Evolutionary conservation across 805 yeast genomes (phyloP), one percentile per base, ranked within the genome.

Genomic region (Saccharomycopsis sp.): DNA sequence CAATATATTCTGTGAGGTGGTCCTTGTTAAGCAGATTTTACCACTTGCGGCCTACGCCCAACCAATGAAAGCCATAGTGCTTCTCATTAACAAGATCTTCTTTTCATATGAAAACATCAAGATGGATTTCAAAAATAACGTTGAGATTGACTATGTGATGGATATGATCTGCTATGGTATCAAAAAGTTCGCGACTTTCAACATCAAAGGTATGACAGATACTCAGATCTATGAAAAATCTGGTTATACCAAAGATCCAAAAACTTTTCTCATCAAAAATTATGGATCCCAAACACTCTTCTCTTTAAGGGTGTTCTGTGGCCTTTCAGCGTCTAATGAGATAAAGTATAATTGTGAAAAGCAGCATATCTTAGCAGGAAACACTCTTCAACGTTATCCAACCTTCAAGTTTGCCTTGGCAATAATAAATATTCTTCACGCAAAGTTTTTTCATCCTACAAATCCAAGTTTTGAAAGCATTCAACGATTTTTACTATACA

Each of bases 171-270:
- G 34, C 9, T 22, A 21, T 7, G 34, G 42, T 5, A 26, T 34
- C 18, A 42, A 38, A 6, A 34, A 27, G 8, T 34, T 27, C 13
- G 27, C 39, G 5, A 20, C 22, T 29, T 34, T 32, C 16, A 32
- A 35, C 12, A 30, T 22, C 17, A 18, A 20, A 8, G 34, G 31
- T 23, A n/a, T 43, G 23, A 40, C 48, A 16, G 38, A 31, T 5
- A 23, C 17, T 16, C 40, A 43, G 29, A 38, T 46, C 39, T 69
- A 62, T 39, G 53, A 59, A 5, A 66, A 62, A 46, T 69, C 71
- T n/a, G 76, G 75, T 1, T 64, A 70, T 42, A 63, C 73, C 10
- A 60, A 61, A 9, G 58, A 67, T 46, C 74, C 75, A 1, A 53
- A 52, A 21, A 54, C 59, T 20, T 67, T 63, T 45, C 66, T 73